These are phyloP conservation scores for Plasmodium berghei DNA, from an alignment of 169 alveolate species.

Conservation along the genomic window DNA sequence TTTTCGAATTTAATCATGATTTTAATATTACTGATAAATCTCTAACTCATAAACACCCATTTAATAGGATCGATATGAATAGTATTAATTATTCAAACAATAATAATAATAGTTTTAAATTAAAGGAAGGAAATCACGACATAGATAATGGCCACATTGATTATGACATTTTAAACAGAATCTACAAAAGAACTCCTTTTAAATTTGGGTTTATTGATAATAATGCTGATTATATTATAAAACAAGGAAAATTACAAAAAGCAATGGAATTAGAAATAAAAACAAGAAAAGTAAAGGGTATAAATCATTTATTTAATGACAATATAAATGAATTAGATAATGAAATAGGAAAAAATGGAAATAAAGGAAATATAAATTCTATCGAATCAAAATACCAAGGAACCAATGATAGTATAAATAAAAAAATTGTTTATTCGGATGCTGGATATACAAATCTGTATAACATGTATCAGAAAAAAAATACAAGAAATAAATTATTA, in stretches of 20 bases:
- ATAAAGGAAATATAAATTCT: too few species aligned
- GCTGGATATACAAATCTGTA: constrained; percentile 22
- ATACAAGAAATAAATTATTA: constrained; percentile 32
- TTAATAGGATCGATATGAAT: too few species aligned
- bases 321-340: constrained; percentile 12
- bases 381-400: neutral
- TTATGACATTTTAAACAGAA: constrained; percentile 36
- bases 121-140: neutral
- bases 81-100: too few species aligned
- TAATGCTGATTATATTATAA: constrained; percentile 66
- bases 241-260: constrained; percentile 64
- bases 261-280: constrained; percentile 76
- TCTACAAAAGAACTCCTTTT: constrained; percentile 69
- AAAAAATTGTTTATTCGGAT: constrained; percentile 5
- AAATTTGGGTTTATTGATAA: constrained; percentile 68
- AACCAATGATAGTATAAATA: neutral
- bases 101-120: neutral
- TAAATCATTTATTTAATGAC: constrained; percentile 63
- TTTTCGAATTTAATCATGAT: too few species aligned
- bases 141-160: constrained; percentile 12
- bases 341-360: neutral
- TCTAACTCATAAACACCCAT: too few species aligned
- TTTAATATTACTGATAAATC: too few species aligned
- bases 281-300: constrained; percentile 67
- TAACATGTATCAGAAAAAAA: constrained; percentile 51